Evolutionary conservation across 176 grass and related monocot genomes (phyloP).

Genomic region (Puya raimondii): DNA sequence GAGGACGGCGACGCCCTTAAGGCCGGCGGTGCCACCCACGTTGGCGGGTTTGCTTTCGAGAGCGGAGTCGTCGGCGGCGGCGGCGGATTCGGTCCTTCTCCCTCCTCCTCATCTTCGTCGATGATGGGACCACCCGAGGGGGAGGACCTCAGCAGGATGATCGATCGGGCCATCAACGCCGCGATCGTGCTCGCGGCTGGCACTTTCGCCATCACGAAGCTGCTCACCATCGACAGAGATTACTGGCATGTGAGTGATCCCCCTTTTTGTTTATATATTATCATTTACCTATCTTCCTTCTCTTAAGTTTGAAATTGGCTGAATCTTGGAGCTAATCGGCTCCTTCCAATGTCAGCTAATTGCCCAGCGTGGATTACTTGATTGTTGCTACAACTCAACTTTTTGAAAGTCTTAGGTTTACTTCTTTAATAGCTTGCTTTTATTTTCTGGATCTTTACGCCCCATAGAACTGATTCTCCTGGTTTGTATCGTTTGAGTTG

Average conservation of each 20-base stretch:
- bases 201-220: constrained; percentile 86
- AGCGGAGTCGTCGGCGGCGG: constrained; percentile 24
- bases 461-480: too few relatives aligned
- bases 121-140: constrained; percentile 1
- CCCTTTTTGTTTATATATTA: neutral
- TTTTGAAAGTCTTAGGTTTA: too few relatives aligned
- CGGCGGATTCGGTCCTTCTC: constrained; percentile 5
- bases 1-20: constrained; percentile 11
- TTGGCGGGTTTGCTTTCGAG: constrained; percentile 41
- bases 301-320: neutral
- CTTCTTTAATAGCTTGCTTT: too few relatives aligned
- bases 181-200: constrained; percentile 83
- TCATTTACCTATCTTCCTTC: neutral
- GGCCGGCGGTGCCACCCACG: neutral
- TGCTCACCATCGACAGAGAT: constrained; percentile 88
- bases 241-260: constrained; percentile 74
- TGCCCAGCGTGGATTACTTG: too few relatives aligned
- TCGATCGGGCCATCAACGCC: constrained; percentile 63
- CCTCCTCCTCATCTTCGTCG: constrained; percentile 1
- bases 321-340: neutral
- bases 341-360: too few relatives aligned
- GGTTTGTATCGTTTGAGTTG: too few relatives aligned
- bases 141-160: constrained; percentile 14
- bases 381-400: too few relatives aligned
- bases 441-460: too few relatives aligned